Conservation (phyloP, 768 basidiomycete genomes). For the Hebeloma cylindrosporum region DNA sequence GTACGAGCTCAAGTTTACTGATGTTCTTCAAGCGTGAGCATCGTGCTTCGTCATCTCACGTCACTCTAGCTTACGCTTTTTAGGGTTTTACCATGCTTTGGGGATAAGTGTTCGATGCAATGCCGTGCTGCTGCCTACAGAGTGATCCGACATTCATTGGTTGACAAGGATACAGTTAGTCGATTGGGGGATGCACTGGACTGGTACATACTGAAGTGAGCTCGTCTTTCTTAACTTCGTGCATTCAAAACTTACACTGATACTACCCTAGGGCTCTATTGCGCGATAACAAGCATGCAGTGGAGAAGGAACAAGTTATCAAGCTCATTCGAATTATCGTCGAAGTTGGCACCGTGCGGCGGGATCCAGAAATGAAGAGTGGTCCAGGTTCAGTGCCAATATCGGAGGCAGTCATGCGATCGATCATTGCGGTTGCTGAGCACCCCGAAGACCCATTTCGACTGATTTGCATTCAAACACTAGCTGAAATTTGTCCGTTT, state of each 20-base stretch:
- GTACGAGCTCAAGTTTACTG: slow-evolving; percentile 68
- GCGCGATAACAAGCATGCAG: slow-evolving; percentile 77
- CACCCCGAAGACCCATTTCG: slow-evolving; percentile 89
- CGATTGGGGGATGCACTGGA: slow-evolving; percentile 70
- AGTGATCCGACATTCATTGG: slow-evolving; percentile 73
- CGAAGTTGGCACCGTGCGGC: slow-evolving; percentile 66
- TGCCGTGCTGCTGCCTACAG: slow-evolving; percentile 84
- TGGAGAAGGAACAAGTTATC: slow-evolving; percentile 91
- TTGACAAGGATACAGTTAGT: slow-evolving; percentile 71
- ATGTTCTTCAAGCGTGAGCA: slow-evolving; percentile 75
- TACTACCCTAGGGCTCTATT: slow-evolving; percentile 63
- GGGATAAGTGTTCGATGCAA: slow-evolving; percentile 71
- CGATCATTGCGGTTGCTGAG: slow-evolving; percentile 91
- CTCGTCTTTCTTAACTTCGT: not conserved
- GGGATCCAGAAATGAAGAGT: slow-evolving; percentile 40
- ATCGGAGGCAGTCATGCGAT: slow-evolving; percentile 78
- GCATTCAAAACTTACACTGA: slow-evolving; percentile 11
- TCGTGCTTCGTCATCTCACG: not conserved
- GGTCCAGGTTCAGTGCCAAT: slow-evolving; percentile 55
- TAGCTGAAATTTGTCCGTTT: slow-evolving; percentile 83
- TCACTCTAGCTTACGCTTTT: not conserved
- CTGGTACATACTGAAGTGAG: slow-evolving; percentile 87
- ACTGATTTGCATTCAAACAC: slow-evolving; percentile 77
- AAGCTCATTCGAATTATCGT: slow-evolving; percentile 85
- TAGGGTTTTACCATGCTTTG: slow-evolving; percentile 77